phyloP scores from a whole-genome alignment of 345 rosid genomes.

The Eucalyptus shirleyi region DNA sequence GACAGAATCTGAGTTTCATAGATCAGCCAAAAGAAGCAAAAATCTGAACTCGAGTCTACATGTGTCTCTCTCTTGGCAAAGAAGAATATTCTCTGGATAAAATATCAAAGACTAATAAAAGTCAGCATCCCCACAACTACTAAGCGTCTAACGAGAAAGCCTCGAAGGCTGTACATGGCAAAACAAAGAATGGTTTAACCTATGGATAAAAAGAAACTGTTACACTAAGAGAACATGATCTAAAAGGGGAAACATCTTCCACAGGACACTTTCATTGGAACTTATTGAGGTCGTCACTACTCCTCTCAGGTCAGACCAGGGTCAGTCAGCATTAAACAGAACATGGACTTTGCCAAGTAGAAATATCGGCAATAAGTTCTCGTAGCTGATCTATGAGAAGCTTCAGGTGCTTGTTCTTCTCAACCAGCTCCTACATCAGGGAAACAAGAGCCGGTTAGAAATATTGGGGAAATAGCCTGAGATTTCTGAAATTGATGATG shows the following conservation, averaged over 20 bases:
- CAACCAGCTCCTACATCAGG: slow-evolving; percentile 52
- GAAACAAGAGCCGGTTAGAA: not conserved
- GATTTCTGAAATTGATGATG: not conserved
- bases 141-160: not conserved
- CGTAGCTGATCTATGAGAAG: slow-evolving; percentile 74
- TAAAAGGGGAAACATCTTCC: not conserved
- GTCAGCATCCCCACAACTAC: not conserved
- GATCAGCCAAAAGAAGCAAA: not conserved
- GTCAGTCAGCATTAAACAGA: slow-evolving; percentile 15
- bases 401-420: slow-evolving; percentile 64
- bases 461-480: not conserved
- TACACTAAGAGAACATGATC: not conserved
- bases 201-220: not conserved
- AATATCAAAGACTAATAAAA: not conserved
- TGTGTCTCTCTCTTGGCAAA: not conserved
- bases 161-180: not conserved
- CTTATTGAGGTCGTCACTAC: not conserved
- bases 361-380: slow-evolving; percentile 59
- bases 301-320: not conserved
- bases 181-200: not conserved
- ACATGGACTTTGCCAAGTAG: slow-evolving; percentile 95
- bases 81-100: not conserved
- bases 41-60: not conserved
- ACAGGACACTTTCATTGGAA: not conserved
- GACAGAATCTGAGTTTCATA: not conserved